Conservation (phyloP, 306 rosid genomes). For the Herpetospermum pedunculosum region DNA sequence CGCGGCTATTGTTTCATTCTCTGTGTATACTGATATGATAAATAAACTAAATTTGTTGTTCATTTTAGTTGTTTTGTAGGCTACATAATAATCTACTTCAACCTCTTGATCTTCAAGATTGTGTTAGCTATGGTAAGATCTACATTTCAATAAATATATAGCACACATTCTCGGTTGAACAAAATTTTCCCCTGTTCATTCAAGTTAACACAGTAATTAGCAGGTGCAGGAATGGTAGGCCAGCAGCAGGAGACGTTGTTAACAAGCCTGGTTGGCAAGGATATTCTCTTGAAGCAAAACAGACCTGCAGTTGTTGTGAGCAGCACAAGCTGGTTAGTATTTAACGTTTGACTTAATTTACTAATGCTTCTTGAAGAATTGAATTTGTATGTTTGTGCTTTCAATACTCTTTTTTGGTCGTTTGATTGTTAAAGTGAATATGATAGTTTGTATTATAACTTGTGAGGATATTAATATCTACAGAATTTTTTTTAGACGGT, state of each 20-base stretch:
- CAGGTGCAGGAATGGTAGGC: constrained; percentile 24
- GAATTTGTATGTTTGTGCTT: neutral
- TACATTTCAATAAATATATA: constrained; percentile 6
- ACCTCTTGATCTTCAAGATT: constrained; percentile 60
- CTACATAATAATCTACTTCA: constrained; percentile 42
- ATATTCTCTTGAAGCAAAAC: constrained; percentile 43
- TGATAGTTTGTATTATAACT: neutral
- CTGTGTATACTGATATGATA: neutral
- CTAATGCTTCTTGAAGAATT: neutral
- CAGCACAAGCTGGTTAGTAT: constrained; percentile 90
- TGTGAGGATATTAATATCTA: neutral
- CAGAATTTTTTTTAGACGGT: neutral
- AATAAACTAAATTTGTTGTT: neutral
- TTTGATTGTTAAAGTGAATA: neutral
- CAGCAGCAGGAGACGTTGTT: constrained; percentile 44
- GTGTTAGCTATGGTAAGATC: constrained; percentile 46
- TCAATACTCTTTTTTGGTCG: neutral
- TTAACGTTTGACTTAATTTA: neutral
- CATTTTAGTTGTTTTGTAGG: constrained; percentile 63
- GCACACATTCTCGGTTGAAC: too few relatives aligned
- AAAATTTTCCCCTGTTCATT: constrained; percentile 13
- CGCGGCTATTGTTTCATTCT: neutral
- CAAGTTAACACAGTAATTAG: constrained; percentile 18
- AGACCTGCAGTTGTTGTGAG: constrained; percentile 88
- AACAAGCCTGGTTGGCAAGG: constrained; percentile 34